Evolutionary conservation across 2,329 filamentous ascomycete genomes (phyloP).

Genomic region (Cytospora schulzeri): DNA sequence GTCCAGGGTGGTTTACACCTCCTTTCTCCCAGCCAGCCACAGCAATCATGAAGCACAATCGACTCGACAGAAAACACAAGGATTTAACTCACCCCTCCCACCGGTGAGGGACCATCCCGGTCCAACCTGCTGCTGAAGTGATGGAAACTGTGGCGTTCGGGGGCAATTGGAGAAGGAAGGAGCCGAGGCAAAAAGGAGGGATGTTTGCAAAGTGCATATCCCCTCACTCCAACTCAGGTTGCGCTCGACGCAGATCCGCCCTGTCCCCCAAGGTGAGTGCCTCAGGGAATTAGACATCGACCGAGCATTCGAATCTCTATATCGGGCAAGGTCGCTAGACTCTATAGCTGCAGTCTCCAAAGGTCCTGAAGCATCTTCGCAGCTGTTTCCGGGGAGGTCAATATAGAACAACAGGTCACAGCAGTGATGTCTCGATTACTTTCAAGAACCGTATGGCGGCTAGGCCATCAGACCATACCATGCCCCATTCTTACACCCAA

Average conservation of each 20-base stretch:
- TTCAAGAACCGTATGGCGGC: not conserved
- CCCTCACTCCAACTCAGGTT: not conserved
- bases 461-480: not conserved
- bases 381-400: not conserved
- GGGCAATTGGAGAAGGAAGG: too few species aligned
- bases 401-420: not conserved
- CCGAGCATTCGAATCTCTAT: not conserved
- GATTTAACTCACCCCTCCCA: not conserved
- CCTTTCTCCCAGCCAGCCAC: not conserved
- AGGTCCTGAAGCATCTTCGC: not conserved
- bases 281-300: not conserved
- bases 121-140: not conserved
- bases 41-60: not conserved
- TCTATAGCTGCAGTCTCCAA: not conserved
- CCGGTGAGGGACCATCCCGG: not conserved
- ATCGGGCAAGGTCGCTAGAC: not conserved
- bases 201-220: too few species aligned
- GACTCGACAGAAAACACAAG: not conserved
- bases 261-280: not conserved
- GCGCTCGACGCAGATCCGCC: not conserved
- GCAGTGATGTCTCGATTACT: slow-evolving; percentile 14
- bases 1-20: not conserved
- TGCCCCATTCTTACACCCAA: not conserved
- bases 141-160: not conserved
- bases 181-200: too few species aligned